Evolutionary conservation across 2,329 filamentous ascomycete species (phyloP), one percentile per base, ranked within the genome.

Genomic region (Apiospora arundinis): DNA sequence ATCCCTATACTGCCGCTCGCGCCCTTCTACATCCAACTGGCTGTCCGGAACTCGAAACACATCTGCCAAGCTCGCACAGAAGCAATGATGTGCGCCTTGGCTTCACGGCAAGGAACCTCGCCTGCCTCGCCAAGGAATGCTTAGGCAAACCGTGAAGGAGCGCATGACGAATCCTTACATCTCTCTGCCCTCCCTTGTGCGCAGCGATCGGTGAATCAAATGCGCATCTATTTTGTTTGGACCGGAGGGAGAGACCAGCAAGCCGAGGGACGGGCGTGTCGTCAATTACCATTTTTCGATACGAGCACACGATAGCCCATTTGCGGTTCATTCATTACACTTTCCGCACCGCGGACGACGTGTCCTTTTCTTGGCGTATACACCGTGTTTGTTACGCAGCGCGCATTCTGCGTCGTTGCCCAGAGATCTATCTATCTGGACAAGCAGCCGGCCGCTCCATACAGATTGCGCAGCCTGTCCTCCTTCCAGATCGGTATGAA

Each of bases 21-120:
- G 32, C 52, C 52, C 52, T 28, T 37, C 28, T 4, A 12, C 56
- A 32, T 12, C 56, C 28, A 60, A 18, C 28, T 8, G 16, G 28
- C 32, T 63, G 21, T 21, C 32, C 56, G 56, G 18, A 40, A 63
- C 32, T 40, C 56, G 56, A 63, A 63, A 63, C 56, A 63, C 56
- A 37, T 40, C 56, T 63, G 56, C 56, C 56, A 63, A 63, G 56
- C 28, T 63, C 56, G 32, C 28, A 63, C 56, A 63, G 56, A 63
- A 63, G 56, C 56, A 63, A 63, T 63, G 56, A 40, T 63, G 56
- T 63, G 56, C 56, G 56, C 56, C 56, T 63, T 63, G 56, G 56
- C 56, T 63, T 63, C 32, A 11, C 56, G 32, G 56, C 56, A 63
- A 40, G 56, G 21, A 56, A 40, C 56, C 32, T 63, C 32, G 56